Evolutionary conservation across 805 yeast species (phyloP).

Genomic region (Lachancea dasiensis): DNA sequence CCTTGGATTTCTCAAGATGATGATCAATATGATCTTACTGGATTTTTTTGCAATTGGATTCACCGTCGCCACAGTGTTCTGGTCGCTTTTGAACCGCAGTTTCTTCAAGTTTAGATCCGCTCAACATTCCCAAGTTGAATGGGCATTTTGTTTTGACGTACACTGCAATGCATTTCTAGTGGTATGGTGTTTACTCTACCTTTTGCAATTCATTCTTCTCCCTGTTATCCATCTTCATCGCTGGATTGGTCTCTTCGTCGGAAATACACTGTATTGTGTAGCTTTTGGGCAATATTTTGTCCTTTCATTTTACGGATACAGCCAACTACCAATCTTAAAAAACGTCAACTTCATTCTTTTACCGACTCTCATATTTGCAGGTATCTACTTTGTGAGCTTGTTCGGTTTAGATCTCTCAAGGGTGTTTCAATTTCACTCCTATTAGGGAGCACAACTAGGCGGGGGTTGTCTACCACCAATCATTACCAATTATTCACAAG

Average conservation of each 20-base stretch:
- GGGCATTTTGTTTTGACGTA: slow-evolving; percentile 93
- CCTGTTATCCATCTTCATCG: slow-evolving; percentile 64
- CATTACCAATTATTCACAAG: too few species aligned
- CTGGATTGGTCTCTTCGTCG: slow-evolving; percentile 64
- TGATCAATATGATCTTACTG: slow-evolving; percentile 76
- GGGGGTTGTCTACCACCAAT: too few species aligned
- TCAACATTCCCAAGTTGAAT: slow-evolving; percentile 43
- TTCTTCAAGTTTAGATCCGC: slow-evolving; percentile 40
- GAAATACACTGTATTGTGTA: slow-evolving; percentile 70
- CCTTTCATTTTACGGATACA: slow-evolving; percentile 84
- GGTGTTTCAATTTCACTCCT: slow-evolving; percentile 30
- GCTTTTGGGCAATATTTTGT: slow-evolving; percentile 72
- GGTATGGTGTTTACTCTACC: slow-evolving; percentile 70
- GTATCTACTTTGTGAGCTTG: slow-evolving; percentile 54
- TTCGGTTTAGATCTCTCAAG: slow-evolving; percentile 71
- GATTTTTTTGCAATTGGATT: slow-evolving; percentile 73
- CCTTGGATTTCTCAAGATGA: slow-evolving; percentile 54
- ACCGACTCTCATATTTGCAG: slow-evolving; percentile 56
- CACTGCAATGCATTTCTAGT: slow-evolving; percentile 86
- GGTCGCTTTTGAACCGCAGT: slow-evolving; percentile 65
- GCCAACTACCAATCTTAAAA: slow-evolving; percentile 61
- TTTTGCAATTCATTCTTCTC: slow-evolving; percentile 65
- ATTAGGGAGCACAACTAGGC: too few species aligned
- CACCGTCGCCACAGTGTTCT: slow-evolving; percentile 62
- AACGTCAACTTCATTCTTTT: slow-evolving; percentile 55